These are phyloP conservation scores for Sequoia sempervirens DNA, from an alignment of 75 land plant species.

Conservation along the genomic window DNA sequence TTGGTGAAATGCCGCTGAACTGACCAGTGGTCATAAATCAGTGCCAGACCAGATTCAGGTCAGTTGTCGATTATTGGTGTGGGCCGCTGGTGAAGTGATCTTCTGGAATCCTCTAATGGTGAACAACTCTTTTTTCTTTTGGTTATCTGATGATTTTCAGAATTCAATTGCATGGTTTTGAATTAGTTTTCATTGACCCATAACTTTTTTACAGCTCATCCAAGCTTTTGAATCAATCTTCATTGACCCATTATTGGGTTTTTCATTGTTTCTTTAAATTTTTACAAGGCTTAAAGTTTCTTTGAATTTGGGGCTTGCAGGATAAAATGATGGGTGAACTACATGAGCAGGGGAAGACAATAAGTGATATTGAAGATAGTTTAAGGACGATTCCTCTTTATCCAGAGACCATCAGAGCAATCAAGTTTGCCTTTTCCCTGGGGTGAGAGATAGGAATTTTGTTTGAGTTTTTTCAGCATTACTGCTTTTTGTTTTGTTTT, in stretches of 20 bases:
- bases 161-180: background rate
- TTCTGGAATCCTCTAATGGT: constrained; percentile 76
- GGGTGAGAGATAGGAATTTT: constrained; percentile 35
- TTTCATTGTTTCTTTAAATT: background rate
- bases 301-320: constrained; percentile 25
- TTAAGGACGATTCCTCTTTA: constrained; percentile 44
- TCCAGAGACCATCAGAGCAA: constrained; percentile 41
- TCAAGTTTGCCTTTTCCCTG: constrained; percentile 50
- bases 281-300: background rate
- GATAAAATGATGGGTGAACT: constrained; percentile 82
- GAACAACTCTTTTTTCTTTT: background rate
- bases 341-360: constrained; percentile 53
- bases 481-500: background rate
- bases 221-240: background rate
- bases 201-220: constrained; percentile 68
- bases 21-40: constrained; percentile 74
- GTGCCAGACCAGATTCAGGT: too few species aligned
- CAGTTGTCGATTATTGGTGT: too few species aligned
- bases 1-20: too few species aligned
- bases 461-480: background rate
- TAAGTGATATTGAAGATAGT: constrained; percentile 55
- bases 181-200: constrained; percentile 21
- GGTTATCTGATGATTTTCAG: constrained; percentile 1
- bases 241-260: too few species aligned
- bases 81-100: too few species aligned